phyloP scores from a whole-genome alignment of 805 yeast species.

The Yarrowia keelungensis region DNA sequence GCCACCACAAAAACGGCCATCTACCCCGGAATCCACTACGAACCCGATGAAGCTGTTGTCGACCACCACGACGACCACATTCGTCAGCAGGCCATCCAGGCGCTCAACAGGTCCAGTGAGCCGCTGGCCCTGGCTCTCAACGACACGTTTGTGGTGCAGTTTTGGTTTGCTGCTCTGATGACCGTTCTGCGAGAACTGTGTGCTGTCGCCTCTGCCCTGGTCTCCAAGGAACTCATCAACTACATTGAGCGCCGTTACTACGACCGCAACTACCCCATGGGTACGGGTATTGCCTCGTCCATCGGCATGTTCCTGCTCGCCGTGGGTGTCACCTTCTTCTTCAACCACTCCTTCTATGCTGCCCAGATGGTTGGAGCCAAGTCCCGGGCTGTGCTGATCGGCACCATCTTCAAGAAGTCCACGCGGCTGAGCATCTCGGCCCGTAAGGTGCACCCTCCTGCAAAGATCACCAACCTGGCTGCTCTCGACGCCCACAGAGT shows the following conservation, averaged over 20 bases:
- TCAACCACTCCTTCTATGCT: conserved; percentile 68
- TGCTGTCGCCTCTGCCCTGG: conserved; percentile 64
- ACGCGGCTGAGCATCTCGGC: conserved; percentile 61
- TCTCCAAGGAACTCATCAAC: conserved; percentile 66
- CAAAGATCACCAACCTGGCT: conserved; percentile 70
- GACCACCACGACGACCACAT: conserved; percentile 14
- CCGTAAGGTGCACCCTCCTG: conserved; percentile 62
- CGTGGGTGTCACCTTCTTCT: conserved; percentile 55
- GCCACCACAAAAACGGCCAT: conserved; percentile 52
- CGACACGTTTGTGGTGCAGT: conserved; percentile 48
- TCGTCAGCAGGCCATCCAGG: conserved; percentile 15
- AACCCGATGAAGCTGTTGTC: background rate
- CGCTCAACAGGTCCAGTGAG: conserved; percentile 40
- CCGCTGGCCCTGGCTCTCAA: conserved; percentile 49
- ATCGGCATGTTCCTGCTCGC: conserved; percentile 69
- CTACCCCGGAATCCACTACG: conserved; percentile 47
- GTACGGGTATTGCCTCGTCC: conserved; percentile 74
- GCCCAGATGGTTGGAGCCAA: conserved; percentile 68
- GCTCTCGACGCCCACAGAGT: conserved; percentile 77
- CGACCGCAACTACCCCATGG: conserved; percentile 53
- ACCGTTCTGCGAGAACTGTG: conserved; percentile 47
- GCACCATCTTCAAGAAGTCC: conserved; percentile 68
- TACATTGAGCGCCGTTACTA: conserved; percentile 64
- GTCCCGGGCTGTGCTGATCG: conserved; percentile 72
- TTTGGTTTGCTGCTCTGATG: conserved; percentile 48